phyloP scores from a whole-genome alignment of 192 early-diverging fungal species.

The Linnemannia zychae region DNA sequence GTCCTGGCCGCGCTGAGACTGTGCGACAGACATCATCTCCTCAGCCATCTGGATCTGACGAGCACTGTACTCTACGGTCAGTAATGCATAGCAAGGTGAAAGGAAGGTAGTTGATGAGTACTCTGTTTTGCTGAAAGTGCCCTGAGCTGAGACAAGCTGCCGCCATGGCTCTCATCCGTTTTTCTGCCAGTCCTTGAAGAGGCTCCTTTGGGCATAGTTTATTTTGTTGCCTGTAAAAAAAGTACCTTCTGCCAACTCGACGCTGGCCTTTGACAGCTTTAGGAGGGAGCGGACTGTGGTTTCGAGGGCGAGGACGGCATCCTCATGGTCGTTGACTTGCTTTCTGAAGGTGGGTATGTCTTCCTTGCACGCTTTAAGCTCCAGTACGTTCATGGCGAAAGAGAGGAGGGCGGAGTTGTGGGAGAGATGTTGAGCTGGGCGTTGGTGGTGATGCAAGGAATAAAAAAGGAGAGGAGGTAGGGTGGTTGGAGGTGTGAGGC shows the following conservation, averaged over 20 bases:
- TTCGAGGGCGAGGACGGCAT: constrained; percentile 66
- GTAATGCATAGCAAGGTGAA: neutral
- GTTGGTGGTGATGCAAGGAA: neutral
- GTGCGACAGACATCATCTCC: constrained; percentile 65
- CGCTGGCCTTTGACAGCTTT: constrained; percentile 66
- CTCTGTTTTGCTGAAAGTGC: neutral
- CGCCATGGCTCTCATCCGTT: constrained; percentile 4
- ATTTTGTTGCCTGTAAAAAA: neutral
- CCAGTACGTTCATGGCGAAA: constrained; percentile 62
- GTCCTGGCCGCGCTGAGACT: constrained; percentile 64
- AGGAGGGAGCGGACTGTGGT: constrained; percentile 64
- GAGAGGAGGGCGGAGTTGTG: neutral
- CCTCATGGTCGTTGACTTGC: constrained; percentile 64
- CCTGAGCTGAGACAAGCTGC: neutral
- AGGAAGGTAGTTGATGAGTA: neutral
- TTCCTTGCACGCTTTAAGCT: constrained; percentile 68
- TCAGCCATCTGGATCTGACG: constrained; percentile 67
- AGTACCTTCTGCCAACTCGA: constrained; percentile 67
- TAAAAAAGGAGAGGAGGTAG: neutral
- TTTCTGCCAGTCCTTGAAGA: neutral
- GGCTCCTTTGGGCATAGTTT: no score
- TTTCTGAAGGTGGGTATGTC: constrained; percentile 71
- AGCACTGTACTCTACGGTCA: constrained; percentile 59
- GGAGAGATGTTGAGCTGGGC: constrained; percentile 1
- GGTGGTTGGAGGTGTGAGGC: neutral